These are phyloP conservation scores for Pecoramyces ruminantium DNA, from an alignment of 192 early-diverging fungal species.

Conservation along the genomic window DNA sequence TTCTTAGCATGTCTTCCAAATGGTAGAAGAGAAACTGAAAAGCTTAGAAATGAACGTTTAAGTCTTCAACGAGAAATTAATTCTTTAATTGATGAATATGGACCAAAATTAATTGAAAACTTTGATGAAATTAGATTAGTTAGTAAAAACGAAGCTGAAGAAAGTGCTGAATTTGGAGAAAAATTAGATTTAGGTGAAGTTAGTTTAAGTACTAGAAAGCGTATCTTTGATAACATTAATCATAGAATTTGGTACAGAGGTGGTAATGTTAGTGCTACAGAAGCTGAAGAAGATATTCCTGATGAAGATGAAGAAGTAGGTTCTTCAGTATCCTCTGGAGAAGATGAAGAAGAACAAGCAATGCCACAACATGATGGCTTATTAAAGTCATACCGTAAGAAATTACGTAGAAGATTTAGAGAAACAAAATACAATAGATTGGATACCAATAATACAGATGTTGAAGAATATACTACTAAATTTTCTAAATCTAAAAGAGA, in stretches of 20 bases:
- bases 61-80: not conserved
- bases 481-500: not conserved
- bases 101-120: not conserved
- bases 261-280: not conserved
- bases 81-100: not conserved
- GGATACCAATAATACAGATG: not conserved
- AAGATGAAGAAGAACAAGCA: not conserved
- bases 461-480: not conserved
- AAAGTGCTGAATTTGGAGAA: not conserved
- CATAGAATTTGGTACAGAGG: not conserved
- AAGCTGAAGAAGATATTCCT: not conserved
- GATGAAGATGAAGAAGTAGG: not conserved
- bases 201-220: not conserved
- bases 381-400: not conserved
- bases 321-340: not conserved
- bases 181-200: not conserved
- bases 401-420: not conserved
- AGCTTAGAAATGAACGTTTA: not conserved
- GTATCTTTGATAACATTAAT: not conserved
- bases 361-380: not conserved
- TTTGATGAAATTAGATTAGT: not conserved
- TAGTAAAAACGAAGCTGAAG: not conserved
- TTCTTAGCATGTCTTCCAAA: slow-evolving; percentile 36
- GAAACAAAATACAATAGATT: not conserved
- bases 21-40: not conserved